These are phyloP conservation scores for Spizellomyces punctatus DNA, from an alignment of 192 early-diverging fungal species.

Conservation along the genomic window DNA sequence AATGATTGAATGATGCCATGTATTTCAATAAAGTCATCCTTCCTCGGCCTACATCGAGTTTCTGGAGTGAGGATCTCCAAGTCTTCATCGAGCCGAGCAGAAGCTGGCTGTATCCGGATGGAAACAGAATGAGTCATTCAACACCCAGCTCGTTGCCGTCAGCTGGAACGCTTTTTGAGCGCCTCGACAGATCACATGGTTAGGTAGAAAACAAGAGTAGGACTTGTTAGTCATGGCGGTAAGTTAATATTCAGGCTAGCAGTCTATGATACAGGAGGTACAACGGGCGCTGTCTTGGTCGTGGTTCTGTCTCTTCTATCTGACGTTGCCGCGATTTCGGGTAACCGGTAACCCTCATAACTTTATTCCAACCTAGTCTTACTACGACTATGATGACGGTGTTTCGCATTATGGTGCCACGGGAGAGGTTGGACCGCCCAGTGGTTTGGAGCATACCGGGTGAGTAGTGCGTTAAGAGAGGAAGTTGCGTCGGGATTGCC, in stretches of 20 bases:
- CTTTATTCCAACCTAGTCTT: constrained; percentile 9
- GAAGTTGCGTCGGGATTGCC: too few species aligned
- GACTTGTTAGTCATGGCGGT: background rate
- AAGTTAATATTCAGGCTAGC: too few species aligned
- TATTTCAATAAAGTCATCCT: too few species aligned
- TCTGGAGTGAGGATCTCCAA: too few species aligned
- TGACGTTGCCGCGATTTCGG: background rate
- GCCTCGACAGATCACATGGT: background rate
- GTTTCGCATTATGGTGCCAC: constrained; percentile 2
- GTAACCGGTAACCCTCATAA: background rate
- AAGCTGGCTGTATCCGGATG: too few species aligned
- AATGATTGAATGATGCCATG: too few species aligned
- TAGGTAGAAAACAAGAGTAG: background rate
- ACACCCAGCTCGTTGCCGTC: background rate
- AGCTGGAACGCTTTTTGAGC: background rate
- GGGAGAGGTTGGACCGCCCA: background rate
- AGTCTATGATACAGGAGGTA: too few species aligned
- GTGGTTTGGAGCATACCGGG: background rate
- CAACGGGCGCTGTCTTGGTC: background rate
- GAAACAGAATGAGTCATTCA: too few species aligned
- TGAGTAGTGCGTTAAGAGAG: background rate
- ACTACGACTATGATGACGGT: constrained; percentile 20
- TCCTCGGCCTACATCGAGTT: too few species aligned
- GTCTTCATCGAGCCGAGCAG: too few species aligned
- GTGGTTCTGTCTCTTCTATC: background rate